These are phyloP conservation scores for Pythium rhizo-oryzae DNA, from an alignment of 352 stramenopile genomes.

Conservation along the genomic window DNA sequence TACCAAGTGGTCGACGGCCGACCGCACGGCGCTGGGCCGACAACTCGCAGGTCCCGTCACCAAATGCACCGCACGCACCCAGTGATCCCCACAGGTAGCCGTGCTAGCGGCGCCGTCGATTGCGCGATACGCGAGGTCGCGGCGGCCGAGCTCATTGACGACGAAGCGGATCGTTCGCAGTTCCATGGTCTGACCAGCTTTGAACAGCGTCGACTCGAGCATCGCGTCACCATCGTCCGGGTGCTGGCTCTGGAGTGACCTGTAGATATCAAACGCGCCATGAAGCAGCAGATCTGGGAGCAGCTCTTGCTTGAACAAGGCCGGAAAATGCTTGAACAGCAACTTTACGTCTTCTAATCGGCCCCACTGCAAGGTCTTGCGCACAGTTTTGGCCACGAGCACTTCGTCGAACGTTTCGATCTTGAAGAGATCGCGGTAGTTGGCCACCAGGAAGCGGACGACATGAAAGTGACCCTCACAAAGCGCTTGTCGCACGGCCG, in stretches of 20 bases:
- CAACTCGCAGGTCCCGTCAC: neutral
- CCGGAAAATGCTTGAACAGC: neutral
- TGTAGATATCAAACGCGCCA: neutral
- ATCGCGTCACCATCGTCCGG: neutral
- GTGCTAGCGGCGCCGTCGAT: neutral
- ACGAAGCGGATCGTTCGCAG: neutral
- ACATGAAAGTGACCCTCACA: neutral
- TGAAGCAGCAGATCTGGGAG: neutral
- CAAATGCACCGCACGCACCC: neutral
- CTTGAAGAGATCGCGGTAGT: neutral
- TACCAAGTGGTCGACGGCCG: neutral
- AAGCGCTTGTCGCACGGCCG: neutral
- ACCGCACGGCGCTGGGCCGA: too few species aligned
- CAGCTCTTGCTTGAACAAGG: neutral
- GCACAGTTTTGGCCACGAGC: neutral
- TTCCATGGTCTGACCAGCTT: neutral
- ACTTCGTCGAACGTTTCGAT: neutral
- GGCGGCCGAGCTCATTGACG: neutral
- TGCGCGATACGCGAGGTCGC: neutral
- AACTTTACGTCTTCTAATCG: neutral
- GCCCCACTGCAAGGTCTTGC: neutral
- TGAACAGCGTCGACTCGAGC: neutral
- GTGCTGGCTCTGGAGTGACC: neutral
- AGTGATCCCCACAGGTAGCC: neutral
- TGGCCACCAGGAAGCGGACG: neutral